Percentiles rank a stretch among this genome's conserved stretches.
Evolutionary conservation across 441 rosid species (phyloP).

Genomic region (Bruguiera hainesii): DNA sequence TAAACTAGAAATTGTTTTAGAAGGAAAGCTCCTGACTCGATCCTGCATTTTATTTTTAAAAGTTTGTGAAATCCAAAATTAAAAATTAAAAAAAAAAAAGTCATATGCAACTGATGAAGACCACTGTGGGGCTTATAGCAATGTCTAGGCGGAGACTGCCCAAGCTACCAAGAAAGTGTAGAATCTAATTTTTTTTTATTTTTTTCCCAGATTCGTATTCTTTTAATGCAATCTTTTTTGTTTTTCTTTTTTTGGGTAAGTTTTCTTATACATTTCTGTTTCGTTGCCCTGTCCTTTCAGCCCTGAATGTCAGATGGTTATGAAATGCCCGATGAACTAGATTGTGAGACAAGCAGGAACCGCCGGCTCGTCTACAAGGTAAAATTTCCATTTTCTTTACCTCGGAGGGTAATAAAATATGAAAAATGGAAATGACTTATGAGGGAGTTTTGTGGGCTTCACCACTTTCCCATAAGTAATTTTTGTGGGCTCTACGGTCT

Average conservation of each 20-base stretch:
- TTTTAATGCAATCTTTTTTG: slow-evolving; percentile 3
- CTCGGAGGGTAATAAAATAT: slow-evolving; percentile 3
- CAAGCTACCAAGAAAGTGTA: slow-evolving; percentile 88
- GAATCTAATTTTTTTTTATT: slow-evolving; percentile 11
- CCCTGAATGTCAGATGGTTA: slow-evolving; percentile 89
- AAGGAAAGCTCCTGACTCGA: too few relatives aligned
- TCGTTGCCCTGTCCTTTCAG: slow-evolving; percentile 38
- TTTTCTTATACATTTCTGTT: slow-evolving; percentile 9
- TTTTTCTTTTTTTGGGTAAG: too few relatives aligned
- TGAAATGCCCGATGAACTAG: slow-evolving; percentile 92
- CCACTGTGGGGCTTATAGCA: slow-evolving; percentile 93
- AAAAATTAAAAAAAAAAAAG: too few relatives aligned
- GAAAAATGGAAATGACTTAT: not conserved
- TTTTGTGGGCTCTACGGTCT: not conserved
- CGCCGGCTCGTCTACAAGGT: slow-evolving; percentile 99
- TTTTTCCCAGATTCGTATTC: not conserved
- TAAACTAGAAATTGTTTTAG: too few relatives aligned
- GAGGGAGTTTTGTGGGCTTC: too few relatives aligned
- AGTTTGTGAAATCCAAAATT: too few relatives aligned
- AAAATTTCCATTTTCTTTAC: slow-evolving; percentile 13
- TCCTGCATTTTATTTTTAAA: too few relatives aligned
- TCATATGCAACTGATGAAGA: slow-evolving; percentile 47
- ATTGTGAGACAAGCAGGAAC: slow-evolving; percentile 87
- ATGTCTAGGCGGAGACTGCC: slow-evolving; percentile 65
- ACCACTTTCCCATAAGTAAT: not conserved